These are phyloP conservation scores for Solanum pennellii DNA, from an alignment of 257 asterid genomes.

Conservation along the genomic window DNA sequence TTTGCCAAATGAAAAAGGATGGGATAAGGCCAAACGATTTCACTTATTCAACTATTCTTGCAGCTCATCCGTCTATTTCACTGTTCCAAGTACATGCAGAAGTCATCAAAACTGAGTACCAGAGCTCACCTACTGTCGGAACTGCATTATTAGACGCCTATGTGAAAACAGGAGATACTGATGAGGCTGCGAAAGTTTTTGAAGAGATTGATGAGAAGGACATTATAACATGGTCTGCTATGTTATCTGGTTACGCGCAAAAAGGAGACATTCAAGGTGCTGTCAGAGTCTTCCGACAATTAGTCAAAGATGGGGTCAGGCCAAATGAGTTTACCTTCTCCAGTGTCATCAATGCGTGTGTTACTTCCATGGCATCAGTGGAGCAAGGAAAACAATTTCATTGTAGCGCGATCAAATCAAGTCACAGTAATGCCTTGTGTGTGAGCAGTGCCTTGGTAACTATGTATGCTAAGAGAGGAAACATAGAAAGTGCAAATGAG, in stretches of 20 bases:
- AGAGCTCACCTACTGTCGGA: slow-evolving; percentile 54
- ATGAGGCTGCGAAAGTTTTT: slow-evolving; percentile 58
- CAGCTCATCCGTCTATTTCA: slow-evolving; percentile 43
- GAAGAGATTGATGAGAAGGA: slow-evolving; percentile 58
- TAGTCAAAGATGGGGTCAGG: slow-evolving; percentile 43
- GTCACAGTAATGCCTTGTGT: slow-evolving; percentile 39
- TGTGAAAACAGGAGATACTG: slow-evolving; percentile 36
- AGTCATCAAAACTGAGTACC: slow-evolving; percentile 59
- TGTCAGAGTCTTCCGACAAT: slow-evolving; percentile 32
- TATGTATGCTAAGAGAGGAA: slow-evolving; percentile 86
- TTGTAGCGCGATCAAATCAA: slow-evolving; percentile 53
- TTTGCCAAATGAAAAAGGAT: slow-evolving; percentile 57
- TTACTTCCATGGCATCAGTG: slow-evolving; percentile 40
- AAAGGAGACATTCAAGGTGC: slow-evolving; percentile 56
- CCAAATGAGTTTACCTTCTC: slow-evolving; percentile 87
- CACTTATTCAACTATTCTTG: slow-evolving; percentile 70
- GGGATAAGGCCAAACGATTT: slow-evolving; percentile 56
- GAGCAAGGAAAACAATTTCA: slow-evolving; percentile 94
- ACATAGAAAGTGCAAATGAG: slow-evolving; percentile 64
- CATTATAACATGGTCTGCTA: slow-evolving; percentile 91
- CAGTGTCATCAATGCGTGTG: slow-evolving; percentile 74
- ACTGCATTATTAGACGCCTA: slow-evolving; percentile 82
- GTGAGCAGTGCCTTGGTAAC: slow-evolving; percentile 89
- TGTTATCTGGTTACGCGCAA: slow-evolving; percentile 79
- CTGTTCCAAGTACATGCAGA: slow-evolving; percentile 66